Percentiles rank a stretch among this genome's conserved stretches.
These are phyloP conservation scores for Claviceps fusiformis DNA, from an alignment of 2,329 filamentous ascomycete species.

Conservation along the genomic window DNA sequence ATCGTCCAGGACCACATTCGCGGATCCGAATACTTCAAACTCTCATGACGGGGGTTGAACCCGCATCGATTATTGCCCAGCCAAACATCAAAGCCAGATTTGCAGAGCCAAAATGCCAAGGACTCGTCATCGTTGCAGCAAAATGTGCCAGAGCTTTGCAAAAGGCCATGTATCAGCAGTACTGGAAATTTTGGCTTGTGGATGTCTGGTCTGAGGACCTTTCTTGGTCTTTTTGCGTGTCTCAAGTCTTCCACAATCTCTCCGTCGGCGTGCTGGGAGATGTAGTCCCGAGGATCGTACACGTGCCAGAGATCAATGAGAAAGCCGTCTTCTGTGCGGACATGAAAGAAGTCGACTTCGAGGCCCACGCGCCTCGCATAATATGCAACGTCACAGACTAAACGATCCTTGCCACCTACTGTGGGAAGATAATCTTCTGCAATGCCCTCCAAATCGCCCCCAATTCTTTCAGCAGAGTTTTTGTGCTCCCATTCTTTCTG, in stretches of 20 bases:
- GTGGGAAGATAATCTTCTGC: constrained; percentile 53
- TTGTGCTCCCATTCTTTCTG: constrained; percentile 48
- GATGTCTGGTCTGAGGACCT: constrained; percentile 24
- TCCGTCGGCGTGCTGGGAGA: constrained; percentile 11
- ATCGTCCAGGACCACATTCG: constrained; percentile 98
- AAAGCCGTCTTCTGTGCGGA: constrained; percentile 90
- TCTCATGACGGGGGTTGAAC: constrained; percentile 61
- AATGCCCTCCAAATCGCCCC: constrained; percentile 28
- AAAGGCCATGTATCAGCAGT: constrained; percentile 72
- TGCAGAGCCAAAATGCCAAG: constrained; percentile 82
- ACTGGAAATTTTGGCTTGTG: constrained; percentile 61
- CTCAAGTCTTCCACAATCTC: neutral
- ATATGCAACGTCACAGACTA: constrained; percentile 68
- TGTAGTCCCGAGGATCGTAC: constrained; percentile 67
- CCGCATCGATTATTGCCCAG: constrained; percentile 88
- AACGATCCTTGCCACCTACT: constrained; percentile 66
- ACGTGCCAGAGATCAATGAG: constrained; percentile 82
- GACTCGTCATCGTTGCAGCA: constrained; percentile 84
- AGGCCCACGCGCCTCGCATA: constrained; percentile 81
- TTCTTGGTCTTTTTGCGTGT: constrained; percentile 16
- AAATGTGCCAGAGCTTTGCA: constrained; percentile 80
- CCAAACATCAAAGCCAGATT: constrained; percentile 90
- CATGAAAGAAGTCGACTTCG: constrained; percentile 68
- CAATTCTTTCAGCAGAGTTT: constrained; percentile 21
- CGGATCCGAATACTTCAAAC: constrained; percentile 61